Conservation (phyloP, 495 filamentous ascomycete species). For the Annulohypoxylon moriforme region DNA sequence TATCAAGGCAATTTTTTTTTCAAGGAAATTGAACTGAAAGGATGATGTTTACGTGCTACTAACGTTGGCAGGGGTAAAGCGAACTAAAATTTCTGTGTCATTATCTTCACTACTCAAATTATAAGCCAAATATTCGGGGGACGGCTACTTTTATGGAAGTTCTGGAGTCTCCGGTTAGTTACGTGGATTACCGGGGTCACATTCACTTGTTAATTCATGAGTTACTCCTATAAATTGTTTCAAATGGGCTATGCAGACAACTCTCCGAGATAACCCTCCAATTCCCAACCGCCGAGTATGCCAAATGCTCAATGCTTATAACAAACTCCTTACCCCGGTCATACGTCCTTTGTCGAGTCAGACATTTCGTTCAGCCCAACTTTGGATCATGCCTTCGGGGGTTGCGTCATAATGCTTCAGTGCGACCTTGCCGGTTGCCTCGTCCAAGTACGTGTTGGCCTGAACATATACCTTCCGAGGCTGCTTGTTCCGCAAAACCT, state of each 20-base stretch:
- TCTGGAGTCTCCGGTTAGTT: no score
- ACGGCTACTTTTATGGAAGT: no score
- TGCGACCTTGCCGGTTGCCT: slow-evolving; percentile 75
- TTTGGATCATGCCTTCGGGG: slow-evolving; percentile 86
- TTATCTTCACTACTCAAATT: background rate
- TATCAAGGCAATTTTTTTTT: slow-evolving; percentile 43
- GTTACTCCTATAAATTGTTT: background rate
- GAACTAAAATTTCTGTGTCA: background rate
- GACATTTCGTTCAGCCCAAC: slow-evolving; percentile 74
- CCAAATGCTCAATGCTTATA: slow-evolving; percentile 28
- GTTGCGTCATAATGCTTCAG: slow-evolving; percentile 92
- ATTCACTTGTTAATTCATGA: background rate
- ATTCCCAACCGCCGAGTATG: slow-evolving; percentile 4
- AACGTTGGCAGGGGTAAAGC: background rate
- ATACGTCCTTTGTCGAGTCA: slow-evolving; percentile 21
- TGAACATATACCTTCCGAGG: slow-evolving; percentile 97
- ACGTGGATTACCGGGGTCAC: background rate
- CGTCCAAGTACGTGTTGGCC: slow-evolving; percentile 81
- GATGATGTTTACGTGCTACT: slow-evolving; percentile 11
- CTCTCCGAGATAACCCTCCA: background rate
- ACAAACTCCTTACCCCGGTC: slow-evolving; percentile 21
- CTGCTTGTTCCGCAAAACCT: slow-evolving; percentile 86
- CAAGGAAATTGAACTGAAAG: background rate
- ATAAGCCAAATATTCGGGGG: background rate
- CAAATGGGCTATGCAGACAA: background rate